Conservation (phyloP, 345 rosid genomes). For the Toxicodendron radicans region DNA sequence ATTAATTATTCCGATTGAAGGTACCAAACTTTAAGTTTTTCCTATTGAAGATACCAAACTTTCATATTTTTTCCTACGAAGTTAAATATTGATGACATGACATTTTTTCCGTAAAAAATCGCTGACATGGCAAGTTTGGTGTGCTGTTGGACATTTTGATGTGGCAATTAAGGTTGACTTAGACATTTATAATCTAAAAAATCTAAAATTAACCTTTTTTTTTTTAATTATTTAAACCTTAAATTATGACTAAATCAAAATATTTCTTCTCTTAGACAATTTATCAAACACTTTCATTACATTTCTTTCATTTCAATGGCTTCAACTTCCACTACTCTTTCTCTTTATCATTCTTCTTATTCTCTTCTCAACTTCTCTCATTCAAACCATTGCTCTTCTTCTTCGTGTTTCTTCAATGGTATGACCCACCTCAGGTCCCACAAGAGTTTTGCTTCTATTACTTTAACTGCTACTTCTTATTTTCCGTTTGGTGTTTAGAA, state of each 20-base stretch:
- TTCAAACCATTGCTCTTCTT: slow-evolving; percentile 30
- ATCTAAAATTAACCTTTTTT: no score
- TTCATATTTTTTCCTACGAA: no score
- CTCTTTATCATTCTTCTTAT: slow-evolving; percentile 45
- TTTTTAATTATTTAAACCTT: no score
- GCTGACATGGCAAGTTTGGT: no score
- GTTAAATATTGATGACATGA: no score
- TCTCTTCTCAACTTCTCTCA: slow-evolving; percentile 35
- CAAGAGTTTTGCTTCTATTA: slow-evolving; percentile 37
- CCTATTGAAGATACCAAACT: no score
- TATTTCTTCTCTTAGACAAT: slow-evolving; percentile 8
- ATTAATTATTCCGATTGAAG: no score
- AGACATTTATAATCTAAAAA: no score
- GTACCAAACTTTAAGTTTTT: no score
- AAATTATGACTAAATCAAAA: neutral
- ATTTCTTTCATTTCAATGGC: slow-evolving; percentile 32
- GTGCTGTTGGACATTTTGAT: no score
- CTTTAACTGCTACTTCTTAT: slow-evolving; percentile 19
- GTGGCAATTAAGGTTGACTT: no score
- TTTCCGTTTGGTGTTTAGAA: slow-evolving; percentile 14
- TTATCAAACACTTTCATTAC: neutral
- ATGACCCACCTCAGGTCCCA: slow-evolving; percentile 47
- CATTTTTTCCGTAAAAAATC: no score
- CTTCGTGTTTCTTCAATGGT: slow-evolving; percentile 44
- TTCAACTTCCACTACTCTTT: slow-evolving; percentile 34